A percentile compares a stretch with the other conserved stretches of the same genome.
Evolutionary conservation across 1,284 basidiomycete species (phyloP).

Genomic region (Papiliotrema terrestris): DNA sequence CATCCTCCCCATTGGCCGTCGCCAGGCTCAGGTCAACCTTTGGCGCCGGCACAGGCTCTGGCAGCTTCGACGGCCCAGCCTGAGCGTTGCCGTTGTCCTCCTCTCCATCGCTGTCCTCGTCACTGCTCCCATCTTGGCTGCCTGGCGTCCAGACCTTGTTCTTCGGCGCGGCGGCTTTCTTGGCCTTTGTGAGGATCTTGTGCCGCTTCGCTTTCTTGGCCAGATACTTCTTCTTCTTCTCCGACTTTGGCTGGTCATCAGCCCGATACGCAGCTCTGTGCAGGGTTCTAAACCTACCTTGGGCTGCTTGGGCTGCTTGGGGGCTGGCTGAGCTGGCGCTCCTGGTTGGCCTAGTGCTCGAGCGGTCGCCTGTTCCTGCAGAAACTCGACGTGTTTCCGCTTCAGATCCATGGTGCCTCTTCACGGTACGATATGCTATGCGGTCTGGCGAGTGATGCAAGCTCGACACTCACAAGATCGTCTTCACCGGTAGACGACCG

Average conservation of each 20-base stretch:
- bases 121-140: constrained; percentile 7
- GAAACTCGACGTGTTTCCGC: constrained; percentile 29
- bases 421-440: not conserved
- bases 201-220: constrained; percentile 62
- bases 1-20: constrained; percentile 19
- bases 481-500: not conserved
- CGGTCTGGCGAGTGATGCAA: not conserved
- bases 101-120: constrained; percentile 2
- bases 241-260: constrained; percentile 50
- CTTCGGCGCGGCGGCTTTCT: constrained; percentile 45
- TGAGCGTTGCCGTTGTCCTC: constrained; percentile 3
- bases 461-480: not conserved
- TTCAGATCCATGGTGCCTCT: constrained; percentile 16
- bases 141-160: constrained; percentile 22
- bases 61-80: constrained; percentile 7
- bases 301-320: constrained; percentile 52
- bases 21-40: constrained; percentile 8
- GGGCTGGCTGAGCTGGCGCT: constrained; percentile 83
- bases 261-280: too few relatives aligned
- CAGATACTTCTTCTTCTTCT: constrained; percentile 62
- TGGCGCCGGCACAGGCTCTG: constrained; percentile 16
- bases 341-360: constrained; percentile 51
- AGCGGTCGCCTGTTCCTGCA: too few relatives aligned
- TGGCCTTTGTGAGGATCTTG: constrained; percentile 55
- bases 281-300: too few relatives aligned